phyloP scores from a whole-genome alignment of 169 alveolate species.

The Eimeria maxima region DNA sequence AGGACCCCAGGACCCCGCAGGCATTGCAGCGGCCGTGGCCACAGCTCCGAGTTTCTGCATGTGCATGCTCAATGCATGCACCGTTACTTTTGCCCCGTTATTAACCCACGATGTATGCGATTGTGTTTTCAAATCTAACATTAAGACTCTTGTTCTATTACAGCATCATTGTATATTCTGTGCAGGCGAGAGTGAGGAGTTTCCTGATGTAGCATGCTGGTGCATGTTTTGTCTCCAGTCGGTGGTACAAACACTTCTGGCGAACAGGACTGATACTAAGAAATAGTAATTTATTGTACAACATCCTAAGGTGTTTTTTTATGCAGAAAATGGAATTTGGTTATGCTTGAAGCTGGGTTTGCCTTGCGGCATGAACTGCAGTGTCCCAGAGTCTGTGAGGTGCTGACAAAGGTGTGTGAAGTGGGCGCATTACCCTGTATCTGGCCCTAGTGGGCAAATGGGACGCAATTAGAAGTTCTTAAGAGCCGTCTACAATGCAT shows the following conservation, averaged over 20 bases:
- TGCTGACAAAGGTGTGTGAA: too few species aligned
- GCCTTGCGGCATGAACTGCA: background rate
- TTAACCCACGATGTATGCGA: background rate
- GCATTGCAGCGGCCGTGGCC: background rate
- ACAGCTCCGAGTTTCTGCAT: background rate
- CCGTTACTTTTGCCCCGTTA: background rate
- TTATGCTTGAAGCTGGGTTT: background rate
- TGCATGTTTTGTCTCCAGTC: background rate
- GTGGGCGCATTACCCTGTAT: too few species aligned
- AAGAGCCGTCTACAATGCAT: too few species aligned
- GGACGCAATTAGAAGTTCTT: too few species aligned
- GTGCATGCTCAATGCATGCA: slow-evolving; percentile 2
- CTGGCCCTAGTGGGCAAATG: too few species aligned
- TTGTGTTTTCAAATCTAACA: background rate
- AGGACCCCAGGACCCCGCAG: slow-evolving; percentile 81
- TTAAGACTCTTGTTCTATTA: background rate
- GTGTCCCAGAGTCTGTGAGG: too few species aligned
- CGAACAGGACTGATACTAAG: background rate
- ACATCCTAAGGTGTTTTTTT: background rate
- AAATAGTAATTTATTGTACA: background rate
- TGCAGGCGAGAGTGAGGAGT: background rate
- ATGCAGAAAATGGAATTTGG: background rate
- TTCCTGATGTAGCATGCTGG: background rate
- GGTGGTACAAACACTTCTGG: background rate
- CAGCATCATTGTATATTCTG: background rate